phyloP scores from a whole-genome alignment of 148 eudicot species.

The Salicornia ramosissima region DNA sequence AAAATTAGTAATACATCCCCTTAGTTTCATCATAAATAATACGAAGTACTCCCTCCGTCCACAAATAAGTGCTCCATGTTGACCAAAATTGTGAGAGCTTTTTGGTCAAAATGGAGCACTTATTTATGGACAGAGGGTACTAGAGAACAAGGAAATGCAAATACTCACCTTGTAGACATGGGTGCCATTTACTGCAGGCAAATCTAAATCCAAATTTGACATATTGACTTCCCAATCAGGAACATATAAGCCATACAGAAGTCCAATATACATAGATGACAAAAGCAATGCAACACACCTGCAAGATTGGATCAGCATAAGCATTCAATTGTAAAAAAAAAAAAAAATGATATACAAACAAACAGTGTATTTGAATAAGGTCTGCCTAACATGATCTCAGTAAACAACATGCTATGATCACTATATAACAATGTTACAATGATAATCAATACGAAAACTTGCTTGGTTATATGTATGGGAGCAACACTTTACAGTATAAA shows the following conservation, averaged over 20 bases:
- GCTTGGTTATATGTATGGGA: too few species aligned
- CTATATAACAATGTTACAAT: too few species aligned
- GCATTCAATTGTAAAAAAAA: not conserved
- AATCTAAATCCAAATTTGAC: constrained; percentile 30
- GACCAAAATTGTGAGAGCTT: too few species aligned
- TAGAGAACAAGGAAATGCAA: not conserved
- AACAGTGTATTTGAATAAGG: not conserved
- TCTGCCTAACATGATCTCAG: too few species aligned
- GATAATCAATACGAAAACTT: too few species aligned
- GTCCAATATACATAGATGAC: constrained; percentile 44
- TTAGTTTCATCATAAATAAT: not conserved
- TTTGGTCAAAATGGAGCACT: too few species aligned
- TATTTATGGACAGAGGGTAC: too few species aligned
- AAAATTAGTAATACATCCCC: too few species aligned
- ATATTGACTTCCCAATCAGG: constrained; percentile 73
- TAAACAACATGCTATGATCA: not conserved
- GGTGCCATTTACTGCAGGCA: constrained; percentile 33
- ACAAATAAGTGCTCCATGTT: too few species aligned
- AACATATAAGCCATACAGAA: constrained; percentile 66
- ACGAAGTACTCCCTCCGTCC: too few species aligned
- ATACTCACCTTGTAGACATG: constrained; percentile 37
- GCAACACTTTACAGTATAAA: too few species aligned
- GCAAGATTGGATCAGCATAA: constrained; percentile 26
- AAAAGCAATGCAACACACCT: constrained; percentile 45
- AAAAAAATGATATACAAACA: not conserved